These are phyloP conservation scores for Phlebiopsis flavidoalba DNA, from an alignment of 768 basidiomycete species.

Conservation along the genomic window DNA sequence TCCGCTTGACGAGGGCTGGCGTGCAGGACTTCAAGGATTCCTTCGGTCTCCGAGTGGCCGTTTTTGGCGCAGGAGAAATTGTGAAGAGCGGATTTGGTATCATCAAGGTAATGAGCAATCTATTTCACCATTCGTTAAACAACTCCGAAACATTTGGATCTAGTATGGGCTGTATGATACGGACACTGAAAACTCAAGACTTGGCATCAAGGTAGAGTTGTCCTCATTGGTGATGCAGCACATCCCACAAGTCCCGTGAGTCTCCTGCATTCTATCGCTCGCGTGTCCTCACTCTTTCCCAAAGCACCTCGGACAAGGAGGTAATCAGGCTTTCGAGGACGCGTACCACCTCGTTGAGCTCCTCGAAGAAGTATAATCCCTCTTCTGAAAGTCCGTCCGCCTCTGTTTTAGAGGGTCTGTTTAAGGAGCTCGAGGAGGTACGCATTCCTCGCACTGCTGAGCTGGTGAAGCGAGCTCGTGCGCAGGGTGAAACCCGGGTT, in stretches of 20 bases:
- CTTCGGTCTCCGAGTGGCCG: conserved; percentile 19
- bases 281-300: background rate
- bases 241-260: conserved; percentile 41
- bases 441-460: conserved; percentile 31
- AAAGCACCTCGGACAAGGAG: conserved; percentile 42
- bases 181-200: conserved; percentile 33
- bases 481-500: conserved; percentile 31
- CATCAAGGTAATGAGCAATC: conserved; percentile 22
- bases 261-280: background rate
- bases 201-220: conserved; percentile 26
- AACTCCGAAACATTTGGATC: too few species aligned
- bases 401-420: conserved; percentile 24
- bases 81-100: conserved; percentile 20
- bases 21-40: conserved; percentile 12
- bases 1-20: conserved; percentile 22
- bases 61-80: conserved; percentile 21
- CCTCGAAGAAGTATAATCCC: conserved; percentile 28
- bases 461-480: conserved; percentile 31
- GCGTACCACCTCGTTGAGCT: conserved; percentile 29
- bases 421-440: conserved; percentile 28
- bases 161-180: conserved; percentile 43
- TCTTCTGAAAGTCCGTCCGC: conserved; percentile 20
- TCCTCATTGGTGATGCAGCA: conserved; percentile 41
- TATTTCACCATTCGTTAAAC: too few species aligned
- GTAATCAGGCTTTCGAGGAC: conserved; percentile 42